Percentiles rank a stretch among this genome's conserved stretches.
Conservation (phyloP, 106 monocot genomes). For the Dendrobium chrysotoxum region DNA sequence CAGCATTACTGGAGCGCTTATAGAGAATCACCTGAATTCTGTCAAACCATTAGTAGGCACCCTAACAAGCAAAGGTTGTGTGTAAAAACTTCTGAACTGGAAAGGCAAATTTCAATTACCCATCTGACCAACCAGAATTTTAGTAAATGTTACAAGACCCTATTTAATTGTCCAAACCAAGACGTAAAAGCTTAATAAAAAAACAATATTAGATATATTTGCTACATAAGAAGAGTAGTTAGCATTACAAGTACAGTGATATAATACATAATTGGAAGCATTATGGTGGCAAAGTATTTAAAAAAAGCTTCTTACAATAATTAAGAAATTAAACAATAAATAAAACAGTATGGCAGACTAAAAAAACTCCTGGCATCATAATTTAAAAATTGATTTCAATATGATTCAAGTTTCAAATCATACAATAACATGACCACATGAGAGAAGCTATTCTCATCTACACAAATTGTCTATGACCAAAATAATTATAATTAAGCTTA, state of each 20-base stretch:
- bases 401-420: not conserved
- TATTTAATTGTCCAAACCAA: not conserved
- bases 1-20: constrained; percentile 39
- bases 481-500: not conserved
- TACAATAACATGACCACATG: not conserved
- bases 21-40: constrained; percentile 77
- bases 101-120: not conserved
- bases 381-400: not conserved
- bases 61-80: not conserved
- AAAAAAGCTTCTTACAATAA: not conserved
- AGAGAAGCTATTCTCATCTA: not conserved
- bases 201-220: not conserved
- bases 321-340: constrained; percentile 2
- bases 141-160: not conserved
- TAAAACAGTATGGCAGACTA: not conserved
- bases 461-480: not conserved
- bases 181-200: not conserved
- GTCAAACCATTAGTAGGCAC: constrained; percentile 5
- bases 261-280: not conserved
- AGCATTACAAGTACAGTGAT: not conserved
- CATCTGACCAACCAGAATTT: not conserved
- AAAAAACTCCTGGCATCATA: not conserved
- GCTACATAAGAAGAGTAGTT: not conserved
- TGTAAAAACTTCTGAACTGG: not conserved
- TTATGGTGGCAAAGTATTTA: not conserved